phyloP scores from a whole-genome alignment of 225 moss, liverwort and hornwort species.

The Sphagnum tenellum region DNA sequence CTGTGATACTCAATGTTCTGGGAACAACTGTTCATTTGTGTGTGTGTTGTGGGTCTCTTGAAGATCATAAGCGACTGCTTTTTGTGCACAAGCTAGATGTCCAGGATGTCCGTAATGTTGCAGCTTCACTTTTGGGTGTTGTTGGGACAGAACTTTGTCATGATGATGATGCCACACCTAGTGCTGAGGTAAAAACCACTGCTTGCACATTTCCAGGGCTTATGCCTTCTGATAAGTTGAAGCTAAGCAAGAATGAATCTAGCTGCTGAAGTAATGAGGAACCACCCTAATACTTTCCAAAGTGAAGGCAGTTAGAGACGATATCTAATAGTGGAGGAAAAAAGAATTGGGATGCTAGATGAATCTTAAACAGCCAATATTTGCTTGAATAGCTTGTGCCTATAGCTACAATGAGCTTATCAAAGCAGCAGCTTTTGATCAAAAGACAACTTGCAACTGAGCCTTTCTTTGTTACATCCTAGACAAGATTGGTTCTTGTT shows the following conservation, averaged over 20 bases:
- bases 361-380: too few relatives aligned
- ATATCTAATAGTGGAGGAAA: too few relatives aligned
- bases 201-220: neutral
- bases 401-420: too few relatives aligned
- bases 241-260: too few relatives aligned
- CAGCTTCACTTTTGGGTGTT: constrained; percentile 1
- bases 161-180: neutral
- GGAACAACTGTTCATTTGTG: neutral
- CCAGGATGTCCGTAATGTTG: neutral
- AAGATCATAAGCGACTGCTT: neutral
- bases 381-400: too few relatives aligned
- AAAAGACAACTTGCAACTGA: too few relatives aligned
- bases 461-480: neutral
- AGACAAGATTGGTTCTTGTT: neutral
- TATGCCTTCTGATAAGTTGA: too few relatives aligned
- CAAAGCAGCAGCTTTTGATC: too few relatives aligned
- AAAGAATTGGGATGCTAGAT: too few relatives aligned
- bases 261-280: too few relatives aligned
- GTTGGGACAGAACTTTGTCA: neutral
- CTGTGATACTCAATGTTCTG: constrained; percentile 2
- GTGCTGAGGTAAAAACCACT: neutral
- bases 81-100: constrained; percentile 4
- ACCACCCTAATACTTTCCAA: too few relatives aligned
- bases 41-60: constrained; percentile 1
- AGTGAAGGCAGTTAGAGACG: too few relatives aligned